Conservation (phyloP, 176 grass and related monocot species). For the Coix lacrymajobi region DNA sequence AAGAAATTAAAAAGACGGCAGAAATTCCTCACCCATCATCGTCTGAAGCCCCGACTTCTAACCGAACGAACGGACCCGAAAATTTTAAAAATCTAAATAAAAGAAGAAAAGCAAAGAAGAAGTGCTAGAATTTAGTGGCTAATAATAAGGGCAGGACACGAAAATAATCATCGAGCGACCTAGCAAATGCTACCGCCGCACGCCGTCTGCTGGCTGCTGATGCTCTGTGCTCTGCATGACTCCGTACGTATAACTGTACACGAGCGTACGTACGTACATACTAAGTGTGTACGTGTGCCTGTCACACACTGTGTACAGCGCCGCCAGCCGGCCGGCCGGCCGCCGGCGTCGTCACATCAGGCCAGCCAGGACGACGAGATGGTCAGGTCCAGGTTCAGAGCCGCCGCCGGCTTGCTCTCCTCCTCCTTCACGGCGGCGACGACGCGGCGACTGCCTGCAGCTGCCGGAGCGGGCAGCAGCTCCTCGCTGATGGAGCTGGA, state of each 20-base stretch:
- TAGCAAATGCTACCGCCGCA: too few species aligned
- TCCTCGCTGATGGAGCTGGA: constrained; percentile 46
- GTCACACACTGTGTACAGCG: neutral
- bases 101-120: neutral
- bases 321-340: neutral
- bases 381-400: constrained; percentile 55
- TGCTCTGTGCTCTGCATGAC: neutral
- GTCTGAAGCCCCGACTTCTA: constrained; percentile 6
- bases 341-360: constrained; percentile 29
- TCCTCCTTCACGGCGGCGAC: neutral
- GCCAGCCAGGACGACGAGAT: constrained; percentile 55
- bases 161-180: neutral
- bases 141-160: neutral
- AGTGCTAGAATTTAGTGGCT: neutral
- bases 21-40: constrained; percentile 14
- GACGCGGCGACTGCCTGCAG: neutral
- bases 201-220: too few species aligned
- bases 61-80: neutral
- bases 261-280: neutral
- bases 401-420: neutral
- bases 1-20: neutral
- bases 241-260: neutral
- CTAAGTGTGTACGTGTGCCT: neutral
- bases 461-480: neutral
- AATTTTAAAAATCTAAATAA: neutral